A percentile compares a stretch with the other conserved stretches of the same genome.
phyloP scores from a whole-genome alignment of 345 rosid genomes.

The Citrus hindsii region DNA sequence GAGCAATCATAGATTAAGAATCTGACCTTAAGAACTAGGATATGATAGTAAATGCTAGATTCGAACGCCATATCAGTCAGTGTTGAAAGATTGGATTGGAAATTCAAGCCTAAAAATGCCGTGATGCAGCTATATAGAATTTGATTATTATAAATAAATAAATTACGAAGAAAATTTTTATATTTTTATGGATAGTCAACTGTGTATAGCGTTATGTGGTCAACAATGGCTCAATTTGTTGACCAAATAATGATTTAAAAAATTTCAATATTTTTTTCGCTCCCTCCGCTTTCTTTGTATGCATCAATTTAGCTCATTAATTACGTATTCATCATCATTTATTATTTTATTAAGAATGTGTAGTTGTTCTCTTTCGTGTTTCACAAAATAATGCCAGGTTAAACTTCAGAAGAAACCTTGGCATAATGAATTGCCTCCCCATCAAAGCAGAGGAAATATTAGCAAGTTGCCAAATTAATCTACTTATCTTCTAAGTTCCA shows the following conservation, averaged over 20 bases:
- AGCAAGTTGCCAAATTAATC: slow-evolving; percentile 20
- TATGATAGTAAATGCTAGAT: no score
- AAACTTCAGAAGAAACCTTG: neutral
- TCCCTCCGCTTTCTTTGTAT: no score
- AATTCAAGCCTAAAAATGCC: no score
- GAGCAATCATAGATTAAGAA: no score
- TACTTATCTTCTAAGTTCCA: slow-evolving; percentile 31
- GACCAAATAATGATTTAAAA: neutral
- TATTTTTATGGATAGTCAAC: no score
- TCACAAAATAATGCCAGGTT: neutral
- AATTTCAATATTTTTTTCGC: no score
- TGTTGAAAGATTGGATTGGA: no score
- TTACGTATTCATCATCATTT: neutral
- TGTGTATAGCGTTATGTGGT: neutral
- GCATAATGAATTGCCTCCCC: neutral
- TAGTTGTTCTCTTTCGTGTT: neutral
- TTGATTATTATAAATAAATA: no score
- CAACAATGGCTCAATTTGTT: neutral
- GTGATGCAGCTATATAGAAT: no score
- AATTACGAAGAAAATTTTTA: no score
- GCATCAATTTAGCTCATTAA: neutral
- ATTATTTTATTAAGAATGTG: slow-evolving; percentile 2
- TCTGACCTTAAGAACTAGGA: no score
- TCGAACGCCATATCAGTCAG: no score
- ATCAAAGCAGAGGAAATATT: slow-evolving; percentile 10